Evolutionary conservation across 2,329 filamentous ascomycete genomes (phyloP), one percentile per base, ranked within the genome.

Genomic region (Stemphylium beticola): DNA sequence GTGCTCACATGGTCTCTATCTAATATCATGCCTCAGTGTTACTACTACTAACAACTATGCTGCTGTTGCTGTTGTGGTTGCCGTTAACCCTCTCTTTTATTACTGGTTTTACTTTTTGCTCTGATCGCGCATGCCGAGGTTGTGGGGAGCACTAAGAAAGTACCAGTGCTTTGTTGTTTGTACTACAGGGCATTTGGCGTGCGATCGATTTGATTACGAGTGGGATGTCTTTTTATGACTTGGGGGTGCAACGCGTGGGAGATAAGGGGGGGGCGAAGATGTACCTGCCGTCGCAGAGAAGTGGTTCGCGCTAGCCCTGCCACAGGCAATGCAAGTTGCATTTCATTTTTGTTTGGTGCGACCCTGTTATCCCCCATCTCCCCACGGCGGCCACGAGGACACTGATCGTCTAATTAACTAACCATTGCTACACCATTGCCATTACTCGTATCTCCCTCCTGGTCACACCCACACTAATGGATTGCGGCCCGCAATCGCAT

Each of bases 281-380:
- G 10, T 29, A 29, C 8, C 26, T 29, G n/a, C 39, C 44, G 41
- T 41, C 34, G 39, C 31, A 31, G 24, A 41, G 52, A 12, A 9
- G 31, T 50, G 40, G 52, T 55, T 55, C 41, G 52, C 52, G 47
- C 52, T 51, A 55, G 36, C 41, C 31, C 14, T 10, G 29, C 40
- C 26, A 10, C 11, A 47, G 43, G 36, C 29, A 38, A 41, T 24
- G 40, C 31, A 14, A 17, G 29, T 18, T n/a, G 12, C 22, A 42
- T 36, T 29, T 45, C 43, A 33, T 24, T 49, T 17, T 29, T 37
- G 20, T 20, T 53, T 49, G 38, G 38, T 38, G 39, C 44, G 47
- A 40, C 52, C 24, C 18, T 53, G 7, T 24, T 29, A 29, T 29
- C 26, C 8, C 26, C 26, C 8, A 9, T 29, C 26, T 29, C 9